These are phyloP conservation scores for Austroboletus festivus DNA, from an alignment of 768 basidiomycete species.

Conservation along the genomic window DNA sequence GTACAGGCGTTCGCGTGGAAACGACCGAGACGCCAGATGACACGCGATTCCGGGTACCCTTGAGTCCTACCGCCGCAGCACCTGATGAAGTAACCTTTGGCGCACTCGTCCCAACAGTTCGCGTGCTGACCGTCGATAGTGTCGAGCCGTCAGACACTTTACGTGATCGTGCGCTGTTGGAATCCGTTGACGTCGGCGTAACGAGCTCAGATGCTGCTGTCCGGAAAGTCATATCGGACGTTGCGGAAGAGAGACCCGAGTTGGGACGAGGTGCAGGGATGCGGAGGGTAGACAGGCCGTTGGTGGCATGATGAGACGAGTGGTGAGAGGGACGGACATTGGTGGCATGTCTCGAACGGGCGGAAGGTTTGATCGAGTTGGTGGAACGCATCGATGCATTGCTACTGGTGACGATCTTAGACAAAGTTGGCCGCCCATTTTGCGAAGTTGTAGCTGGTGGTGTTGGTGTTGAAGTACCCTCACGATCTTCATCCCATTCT, in stretches of 20 bases:
- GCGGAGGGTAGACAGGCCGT: constrained; percentile 28
- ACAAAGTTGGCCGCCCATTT: constrained; percentile 26
- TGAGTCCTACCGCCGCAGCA: not conserved
- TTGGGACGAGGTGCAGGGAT: constrained; percentile 26
- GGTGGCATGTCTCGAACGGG: constrained; percentile 20
- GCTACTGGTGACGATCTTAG: constrained; percentile 27
- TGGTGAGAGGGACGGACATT: constrained; percentile 19
- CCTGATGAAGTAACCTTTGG: constrained; percentile 10
- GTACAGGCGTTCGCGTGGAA: constrained; percentile 24
- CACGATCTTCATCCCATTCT: constrained; percentile 10
- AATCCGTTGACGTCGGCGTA: constrained; percentile 29
- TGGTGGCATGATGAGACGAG: constrained; percentile 13
- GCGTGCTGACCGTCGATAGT: constrained; percentile 28
- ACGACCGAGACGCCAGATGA: constrained; percentile 26
- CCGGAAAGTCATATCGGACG: constrained; percentile 31
- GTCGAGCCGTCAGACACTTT: constrained; percentile 30
- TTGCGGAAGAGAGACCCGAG: constrained; percentile 30
- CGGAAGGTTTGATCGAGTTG: constrained; percentile 12
- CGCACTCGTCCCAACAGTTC: constrained; percentile 28
- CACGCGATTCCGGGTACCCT: constrained; percentile 9
- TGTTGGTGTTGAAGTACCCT: constrained; percentile 16
- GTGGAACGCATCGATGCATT: constrained; percentile 22
- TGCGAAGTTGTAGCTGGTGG: constrained; percentile 5
- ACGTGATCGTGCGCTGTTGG: constrained; percentile 25
- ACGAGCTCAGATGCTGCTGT: constrained; percentile 29